Conservation (phyloP, 257 asterid species). For the Catharanthus roseus region DNA sequence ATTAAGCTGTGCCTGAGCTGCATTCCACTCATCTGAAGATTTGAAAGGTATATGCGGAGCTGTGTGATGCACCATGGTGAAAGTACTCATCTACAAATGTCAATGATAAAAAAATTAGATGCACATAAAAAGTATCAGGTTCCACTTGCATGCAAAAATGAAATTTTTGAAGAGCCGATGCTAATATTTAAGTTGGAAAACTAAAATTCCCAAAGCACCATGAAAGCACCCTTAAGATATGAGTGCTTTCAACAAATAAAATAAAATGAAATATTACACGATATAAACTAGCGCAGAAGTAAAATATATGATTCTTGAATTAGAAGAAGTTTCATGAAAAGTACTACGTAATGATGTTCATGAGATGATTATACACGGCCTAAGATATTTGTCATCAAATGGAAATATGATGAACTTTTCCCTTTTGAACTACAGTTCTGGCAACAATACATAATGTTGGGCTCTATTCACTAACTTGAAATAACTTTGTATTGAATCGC, state of each 20-base stretch:
- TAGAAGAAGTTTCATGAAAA: not conserved
- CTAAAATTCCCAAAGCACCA: not conserved
- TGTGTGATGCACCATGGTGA: conserved; percentile 97
- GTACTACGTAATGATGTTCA: not conserved
- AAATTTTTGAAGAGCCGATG: too few relatives aligned
- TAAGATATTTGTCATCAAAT: not conserved
- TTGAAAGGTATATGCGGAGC: conserved; percentile 98
- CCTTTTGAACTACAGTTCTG: not conserved
- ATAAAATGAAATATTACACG: not conserved
- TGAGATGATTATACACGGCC: not conserved
- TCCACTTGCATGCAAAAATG: not conserved
- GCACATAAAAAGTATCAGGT: not conserved
- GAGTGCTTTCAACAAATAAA: not conserved
- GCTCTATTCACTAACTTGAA: not conserved
- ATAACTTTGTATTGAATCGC: not conserved
- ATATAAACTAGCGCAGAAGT: not conserved
- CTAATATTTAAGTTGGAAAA: not conserved
- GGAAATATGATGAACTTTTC: not conserved
- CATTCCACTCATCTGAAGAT: conserved; percentile 76
- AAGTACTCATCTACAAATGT: conserved; percentile 84
- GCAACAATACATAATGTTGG: not conserved
- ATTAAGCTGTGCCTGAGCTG: conserved; percentile 93
- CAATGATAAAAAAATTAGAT: conserved; percentile 4
- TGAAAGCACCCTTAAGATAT: not conserved
- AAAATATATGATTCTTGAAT: not conserved